Evolutionary conservation across 2,329 filamentous ascomycete species (phyloP).

Genomic region (Corynespora cassiicola): DNA sequence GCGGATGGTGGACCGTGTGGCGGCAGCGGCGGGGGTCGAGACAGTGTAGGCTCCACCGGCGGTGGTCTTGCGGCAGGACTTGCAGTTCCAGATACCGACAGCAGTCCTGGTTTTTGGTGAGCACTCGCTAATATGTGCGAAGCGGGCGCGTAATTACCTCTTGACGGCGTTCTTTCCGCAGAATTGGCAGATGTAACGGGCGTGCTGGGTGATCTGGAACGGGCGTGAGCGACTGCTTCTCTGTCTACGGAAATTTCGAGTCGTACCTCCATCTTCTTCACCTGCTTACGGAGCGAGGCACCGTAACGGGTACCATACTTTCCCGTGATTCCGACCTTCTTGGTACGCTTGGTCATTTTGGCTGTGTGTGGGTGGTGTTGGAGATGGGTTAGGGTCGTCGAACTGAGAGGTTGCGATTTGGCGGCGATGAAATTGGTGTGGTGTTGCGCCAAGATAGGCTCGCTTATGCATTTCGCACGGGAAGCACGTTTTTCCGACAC

Average conservation of each 20-base stretch:
- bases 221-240: slow-evolving; percentile 25
- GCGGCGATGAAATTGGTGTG: too few relatives aligned
- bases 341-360: slow-evolving; percentile 63
- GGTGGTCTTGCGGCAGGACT: slow-evolving; percentile 90
- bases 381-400: too few relatives aligned
- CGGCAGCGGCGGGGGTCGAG: slow-evolving; percentile 93
- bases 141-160: too few relatives aligned
- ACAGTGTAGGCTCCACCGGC: slow-evolving; percentile 95
- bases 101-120: too few relatives aligned
- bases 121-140: too few relatives aligned
- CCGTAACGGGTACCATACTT: slow-evolving; percentile 97
- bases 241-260: slow-evolving; percentile 8
- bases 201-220: slow-evolving; percentile 85
- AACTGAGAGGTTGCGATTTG: too few relatives aligned
- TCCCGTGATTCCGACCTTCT: slow-evolving; percentile 94
- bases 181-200: slow-evolving; percentile 95
- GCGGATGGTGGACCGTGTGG: slow-evolving; percentile 95
- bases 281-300: slow-evolving; percentile 98
- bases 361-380: slow-evolving; percentile 29
- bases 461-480: too few relatives aligned
- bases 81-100: slow-evolving; percentile 97
- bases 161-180: slow-evolving; percentile 89
- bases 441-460: too few relatives aligned
- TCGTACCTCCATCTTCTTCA: slow-evolving; percentile 92
- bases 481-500: too few relatives aligned